Percentiles rank a stretch among this genome's conserved stretches.
phyloP scores from a whole-genome alignment of 129 eudicot species.

The Oenanthe sinensis region DNA sequence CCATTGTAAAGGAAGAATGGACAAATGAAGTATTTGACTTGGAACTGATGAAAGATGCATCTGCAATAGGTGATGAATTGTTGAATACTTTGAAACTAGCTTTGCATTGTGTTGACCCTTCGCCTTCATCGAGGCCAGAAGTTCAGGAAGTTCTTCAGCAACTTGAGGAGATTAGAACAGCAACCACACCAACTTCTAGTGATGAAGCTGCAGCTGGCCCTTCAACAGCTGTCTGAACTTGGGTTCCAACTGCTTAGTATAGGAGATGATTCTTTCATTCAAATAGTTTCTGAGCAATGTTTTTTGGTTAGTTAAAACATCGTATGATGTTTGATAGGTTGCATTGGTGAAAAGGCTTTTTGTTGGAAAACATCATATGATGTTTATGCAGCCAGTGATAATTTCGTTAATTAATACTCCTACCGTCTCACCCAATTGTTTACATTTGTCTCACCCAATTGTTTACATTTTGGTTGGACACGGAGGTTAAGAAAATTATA shows the following conservation, averaged over 20 bases:
- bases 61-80: conserved; percentile 11
- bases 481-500: no score
- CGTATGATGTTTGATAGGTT: background rate
- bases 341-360: background rate
- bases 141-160: conserved; percentile 14
- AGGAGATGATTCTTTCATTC: conserved; percentile 12
- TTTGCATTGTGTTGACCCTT: conserved; percentile 14
- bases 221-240: background rate
- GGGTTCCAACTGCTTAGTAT: background rate
- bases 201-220: conserved; percentile 13
- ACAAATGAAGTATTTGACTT: conserved; percentile 13
- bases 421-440: no score
- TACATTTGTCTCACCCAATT: no score
- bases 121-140: conserved; percentile 9
- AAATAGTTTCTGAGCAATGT: background rate
- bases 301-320: background rate
- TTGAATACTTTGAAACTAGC: conserved; percentile 15
- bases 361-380: background rate
- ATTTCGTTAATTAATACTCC: no score
- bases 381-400: background rate
- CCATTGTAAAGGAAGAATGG: conserved; percentile 7
- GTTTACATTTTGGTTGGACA: no score
- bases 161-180: conserved; percentile 11
- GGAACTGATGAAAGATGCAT: conserved; percentile 15
- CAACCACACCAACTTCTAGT: background rate